phyloP scores from a whole-genome alignment of 129 eudicot species.

The Artemisia tridentata region DNA sequence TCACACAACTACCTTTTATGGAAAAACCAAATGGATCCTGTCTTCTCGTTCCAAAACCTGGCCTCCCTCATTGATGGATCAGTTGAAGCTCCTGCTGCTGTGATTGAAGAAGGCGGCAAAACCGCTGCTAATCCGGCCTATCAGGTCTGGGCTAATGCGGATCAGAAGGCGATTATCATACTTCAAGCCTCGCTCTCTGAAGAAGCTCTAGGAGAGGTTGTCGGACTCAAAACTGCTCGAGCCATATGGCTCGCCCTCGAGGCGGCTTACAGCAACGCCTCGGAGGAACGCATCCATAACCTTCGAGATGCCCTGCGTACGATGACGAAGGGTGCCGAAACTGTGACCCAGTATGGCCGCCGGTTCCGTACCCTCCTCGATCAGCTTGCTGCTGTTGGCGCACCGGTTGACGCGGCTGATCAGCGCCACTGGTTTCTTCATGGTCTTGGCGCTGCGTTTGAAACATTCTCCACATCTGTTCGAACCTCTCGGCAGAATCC shows the following conservation, averaged over 20 bases:
- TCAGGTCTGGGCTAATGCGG: neutral
- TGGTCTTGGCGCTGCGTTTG: neutral
- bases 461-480: neutral
- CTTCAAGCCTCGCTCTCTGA: neutral
- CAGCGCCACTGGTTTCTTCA: neutral
- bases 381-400: neutral
- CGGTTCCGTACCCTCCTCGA: neutral
- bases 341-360: neutral
- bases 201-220: neutral
- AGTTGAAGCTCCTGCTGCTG: neutral
- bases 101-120: neutral
- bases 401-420: neutral
- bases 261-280: neutral
- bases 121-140: neutral
- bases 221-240: neutral
- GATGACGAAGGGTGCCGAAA: neutral
- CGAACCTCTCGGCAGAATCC: neutral
- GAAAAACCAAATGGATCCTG: neutral
- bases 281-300: neutral
- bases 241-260: neutral
- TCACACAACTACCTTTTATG: neutral
- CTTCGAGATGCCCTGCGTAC: neutral
- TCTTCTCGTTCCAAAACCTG: neutral
- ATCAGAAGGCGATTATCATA: neutral
- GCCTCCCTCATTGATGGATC: neutral